These are phyloP conservation scores for Cicer judaicum DNA, from an alignment of 306 rosid genomes.

Conservation along the genomic window DNA sequence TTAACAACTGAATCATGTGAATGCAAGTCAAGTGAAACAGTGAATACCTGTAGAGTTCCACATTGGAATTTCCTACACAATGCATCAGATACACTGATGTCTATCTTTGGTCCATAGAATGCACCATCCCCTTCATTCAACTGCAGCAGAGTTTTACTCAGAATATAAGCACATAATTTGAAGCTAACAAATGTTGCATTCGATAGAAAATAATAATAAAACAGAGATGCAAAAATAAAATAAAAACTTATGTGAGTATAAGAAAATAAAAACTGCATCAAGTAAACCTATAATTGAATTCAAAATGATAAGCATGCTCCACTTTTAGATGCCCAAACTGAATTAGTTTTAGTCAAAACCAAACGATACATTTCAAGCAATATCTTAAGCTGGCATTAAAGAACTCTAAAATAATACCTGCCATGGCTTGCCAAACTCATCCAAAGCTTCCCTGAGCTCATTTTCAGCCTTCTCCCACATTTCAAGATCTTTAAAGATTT, in stretches of 20 bases:
- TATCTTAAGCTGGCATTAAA: slow-evolving; percentile 27
- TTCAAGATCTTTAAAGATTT: slow-evolving; percentile 68
- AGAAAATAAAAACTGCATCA: slow-evolving; percentile 14
- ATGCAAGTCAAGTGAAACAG: slow-evolving; percentile 18
- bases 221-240: slow-evolving; percentile 9
- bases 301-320: slow-evolving; percentile 2
- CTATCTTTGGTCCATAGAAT: slow-evolving; percentile 92
- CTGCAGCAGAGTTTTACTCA: slow-evolving; percentile 52
- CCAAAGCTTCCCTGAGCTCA: slow-evolving; percentile 80
- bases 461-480: slow-evolving; percentile 95
- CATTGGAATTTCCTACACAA: slow-evolving; percentile 82
- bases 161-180: slow-evolving; percentile 40
- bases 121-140: slow-evolving; percentile 90
- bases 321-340: slow-evolving; percentile 5
- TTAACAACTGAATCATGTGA: slow-evolving; percentile 29
- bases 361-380: slow-evolving; percentile 27
- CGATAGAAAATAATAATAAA: slow-evolving; percentile 28
- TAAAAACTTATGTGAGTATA: not conserved
- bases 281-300: slow-evolving; percentile 18
- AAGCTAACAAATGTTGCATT: slow-evolving; percentile 18
- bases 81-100: slow-evolving; percentile 88
- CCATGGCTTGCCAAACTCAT: slow-evolving; percentile 91
- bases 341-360: not conserved
- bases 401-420: slow-evolving; percentile 57
- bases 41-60: slow-evolving; percentile 83